These are phyloP conservation scores for Phyllosticta ampelicida DNA, from an alignment of 2,329 filamentous ascomycete genomes.

Conservation along the genomic window DNA sequence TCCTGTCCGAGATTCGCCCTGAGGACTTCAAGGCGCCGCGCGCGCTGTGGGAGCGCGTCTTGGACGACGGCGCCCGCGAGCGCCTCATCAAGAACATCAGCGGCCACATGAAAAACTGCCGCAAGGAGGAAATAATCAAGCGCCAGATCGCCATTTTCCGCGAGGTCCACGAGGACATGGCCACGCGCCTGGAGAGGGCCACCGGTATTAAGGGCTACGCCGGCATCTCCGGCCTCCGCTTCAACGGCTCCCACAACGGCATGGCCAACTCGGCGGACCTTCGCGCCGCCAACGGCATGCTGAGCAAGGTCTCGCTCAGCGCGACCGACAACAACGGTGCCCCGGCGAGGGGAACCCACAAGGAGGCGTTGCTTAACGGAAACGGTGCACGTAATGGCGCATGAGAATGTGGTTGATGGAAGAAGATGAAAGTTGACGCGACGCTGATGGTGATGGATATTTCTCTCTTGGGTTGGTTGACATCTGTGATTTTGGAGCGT, in stretches of 20 bases:
- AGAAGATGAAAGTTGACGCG: neutral
- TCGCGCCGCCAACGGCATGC: slow-evolving; percentile 42
- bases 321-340: slow-evolving; percentile 38
- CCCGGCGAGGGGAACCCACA: slow-evolving; percentile 34
- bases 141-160: slow-evolving; percentile 55
- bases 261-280: slow-evolving; percentile 41
- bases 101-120: slow-evolving; percentile 50
- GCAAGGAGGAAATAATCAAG: slow-evolving; percentile 50
- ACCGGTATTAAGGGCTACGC: slow-evolving; percentile 51
- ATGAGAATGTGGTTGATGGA: neutral
- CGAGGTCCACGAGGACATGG: slow-evolving; percentile 50
- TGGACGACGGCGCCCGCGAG: slow-evolving; percentile 46
- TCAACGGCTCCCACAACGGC: slow-evolving; percentile 53
- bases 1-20: slow-evolving; percentile 41
- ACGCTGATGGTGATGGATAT: too few species aligned
- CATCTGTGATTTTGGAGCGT: too few species aligned
- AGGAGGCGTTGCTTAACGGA: slow-evolving; percentile 8
- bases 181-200: slow-evolving; percentile 49
- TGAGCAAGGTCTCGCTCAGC: slow-evolving; percentile 22
- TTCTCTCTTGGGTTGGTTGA: too few species aligned
- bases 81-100: slow-evolving; percentile 51
- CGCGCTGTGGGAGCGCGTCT: slow-evolving; percentile 50
- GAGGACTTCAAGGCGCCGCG: slow-evolving; percentile 48
- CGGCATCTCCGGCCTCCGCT: slow-evolving; percentile 43
- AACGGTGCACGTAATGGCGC: neutral